Evolutionary conservation across 768 basidiomycete species (phyloP).

Genomic region (Rhodotorula diobovata): DNA sequence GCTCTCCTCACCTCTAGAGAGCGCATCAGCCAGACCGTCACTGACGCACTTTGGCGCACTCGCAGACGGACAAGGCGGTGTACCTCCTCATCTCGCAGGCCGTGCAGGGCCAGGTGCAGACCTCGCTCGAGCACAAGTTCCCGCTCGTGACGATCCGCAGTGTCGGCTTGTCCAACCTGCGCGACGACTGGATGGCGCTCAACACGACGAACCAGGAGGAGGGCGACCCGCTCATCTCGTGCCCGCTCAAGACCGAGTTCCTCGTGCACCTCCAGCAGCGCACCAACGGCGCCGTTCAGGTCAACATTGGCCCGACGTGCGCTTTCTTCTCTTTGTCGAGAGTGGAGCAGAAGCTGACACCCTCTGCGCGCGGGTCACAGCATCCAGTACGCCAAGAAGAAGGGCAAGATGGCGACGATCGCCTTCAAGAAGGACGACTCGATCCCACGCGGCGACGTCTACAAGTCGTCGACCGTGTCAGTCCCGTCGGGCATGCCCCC

Average conservation of each 20-base stretch:
- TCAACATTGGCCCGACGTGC: conserved; percentile 72
- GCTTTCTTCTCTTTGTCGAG: conserved; percentile 46
- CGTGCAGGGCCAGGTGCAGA: conserved; percentile 58
- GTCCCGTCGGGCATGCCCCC: conserved; percentile 84
- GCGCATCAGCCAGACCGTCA: too few species aligned
- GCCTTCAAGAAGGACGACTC: conserved; percentile 86
- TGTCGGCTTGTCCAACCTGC: conserved; percentile 77
- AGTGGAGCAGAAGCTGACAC: not conserved
- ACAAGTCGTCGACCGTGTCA: conserved; percentile 88
- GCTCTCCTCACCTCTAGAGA: conserved; percentile 45
- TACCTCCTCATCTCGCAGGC: conserved; percentile 64
- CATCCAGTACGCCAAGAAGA: conserved; percentile 90
- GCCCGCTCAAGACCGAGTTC: conserved; percentile 93
- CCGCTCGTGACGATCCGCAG: conserved; percentile 79
- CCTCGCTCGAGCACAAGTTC: conserved; percentile 76
- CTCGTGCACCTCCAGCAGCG: conserved; percentile 72
- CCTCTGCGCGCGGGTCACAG: conserved; percentile 50
- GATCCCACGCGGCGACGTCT: conserved; percentile 67
- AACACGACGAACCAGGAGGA: conserved; percentile 79
- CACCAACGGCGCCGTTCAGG: conserved; percentile 68
- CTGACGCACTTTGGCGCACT: conserved; percentile 5
- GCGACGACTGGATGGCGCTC: conserved; percentile 89
- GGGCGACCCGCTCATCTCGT: conserved; percentile 86
- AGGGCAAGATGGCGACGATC: conserved; percentile 84
- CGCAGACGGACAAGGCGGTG: conserved; percentile 76